A percentile compares a stretch with the other conserved stretches of the same genome.
phyloP scores from a whole-genome alignment of 2,329 filamentous ascomycete genomes.

The Colletotrichum orbiculare region DNA sequence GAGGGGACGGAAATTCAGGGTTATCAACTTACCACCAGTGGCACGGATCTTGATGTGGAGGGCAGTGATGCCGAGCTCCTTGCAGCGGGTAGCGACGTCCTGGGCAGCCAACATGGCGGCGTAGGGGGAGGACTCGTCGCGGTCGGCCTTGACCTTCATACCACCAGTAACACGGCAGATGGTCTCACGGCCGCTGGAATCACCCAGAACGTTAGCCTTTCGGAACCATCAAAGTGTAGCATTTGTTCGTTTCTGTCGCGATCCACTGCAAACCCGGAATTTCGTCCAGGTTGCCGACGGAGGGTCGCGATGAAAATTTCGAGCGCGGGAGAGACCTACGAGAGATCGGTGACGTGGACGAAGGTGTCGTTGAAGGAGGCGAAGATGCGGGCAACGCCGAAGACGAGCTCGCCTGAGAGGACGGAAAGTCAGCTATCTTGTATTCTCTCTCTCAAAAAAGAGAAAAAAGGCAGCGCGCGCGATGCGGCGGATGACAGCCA shows the following conservation, averaged over 20 bases:
- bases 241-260: background rate
- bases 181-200: conserved; percentile 97
- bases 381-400: conserved; percentile 98
- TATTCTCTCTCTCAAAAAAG: background rate
- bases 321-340: conserved; percentile 63
- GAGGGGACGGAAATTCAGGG: background rate
- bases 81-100: conserved; percentile 90
- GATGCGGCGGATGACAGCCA: background rate
- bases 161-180: conserved; percentile 99
- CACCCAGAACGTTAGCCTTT: conserved; percentile 74
- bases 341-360: conserved; percentile 99
- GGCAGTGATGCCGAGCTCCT: conserved; percentile 82
- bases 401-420: conserved; percentile 87
- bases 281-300: background rate
- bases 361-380: conserved; percentile 94
- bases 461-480: conserved; percentile 82
- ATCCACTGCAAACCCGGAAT: background rate
- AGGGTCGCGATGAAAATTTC: background rate
- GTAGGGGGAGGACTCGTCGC: conserved; percentile 99
- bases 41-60: conserved; percentile 99
- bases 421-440: conserved; percentile 38
- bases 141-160: conserved; percentile 99
- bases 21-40: conserved; percentile 81
- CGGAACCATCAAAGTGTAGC: conserved; percentile 25
- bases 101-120: conserved; percentile 99